Percentiles rank a stretch among this genome's conserved stretches.
Evolutionary conservation across 306 rosid genomes (phyloP).

Genomic region (Cicer chorassanicum): DNA sequence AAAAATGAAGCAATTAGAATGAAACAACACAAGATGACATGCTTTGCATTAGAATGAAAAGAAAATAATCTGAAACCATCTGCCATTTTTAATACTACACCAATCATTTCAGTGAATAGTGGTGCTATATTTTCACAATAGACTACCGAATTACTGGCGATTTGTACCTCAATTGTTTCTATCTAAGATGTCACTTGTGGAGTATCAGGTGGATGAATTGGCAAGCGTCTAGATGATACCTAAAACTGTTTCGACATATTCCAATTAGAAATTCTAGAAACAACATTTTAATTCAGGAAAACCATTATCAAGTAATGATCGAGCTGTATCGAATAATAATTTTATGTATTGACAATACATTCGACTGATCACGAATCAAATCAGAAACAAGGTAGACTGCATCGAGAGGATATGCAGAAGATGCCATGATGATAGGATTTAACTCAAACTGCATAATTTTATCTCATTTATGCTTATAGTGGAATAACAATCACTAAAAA

Average conservation of each 20-base stretch:
- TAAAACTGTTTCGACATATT: background rate
- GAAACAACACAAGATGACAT: background rate
- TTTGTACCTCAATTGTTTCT: too few species aligned
- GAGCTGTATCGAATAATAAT: background rate
- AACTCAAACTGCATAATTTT: background rate
- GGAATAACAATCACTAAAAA: too few species aligned
- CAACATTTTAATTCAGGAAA: background rate
- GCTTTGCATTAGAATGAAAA: too few species aligned
- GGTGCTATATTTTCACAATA: background rate
- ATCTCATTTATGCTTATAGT: too few species aligned
- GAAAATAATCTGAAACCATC: too few species aligned
- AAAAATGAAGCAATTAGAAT: background rate
- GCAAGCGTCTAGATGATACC: background rate
- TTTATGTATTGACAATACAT: background rate
- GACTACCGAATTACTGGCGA: too few species aligned
- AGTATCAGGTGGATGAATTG: too few species aligned
- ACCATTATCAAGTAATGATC: background rate
- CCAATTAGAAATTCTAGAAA: background rate
- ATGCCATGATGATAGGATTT: background rate
- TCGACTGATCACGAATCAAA: conserved; percentile 15
- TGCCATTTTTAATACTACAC: too few species aligned
- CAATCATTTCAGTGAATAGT: background rate
- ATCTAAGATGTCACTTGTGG: too few species aligned
- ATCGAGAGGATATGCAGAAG: conserved; percentile 1
- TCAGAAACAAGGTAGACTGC: background rate